Evolutionary conservation across 2,329 filamentous ascomycete genomes (phyloP).

Genomic region (Zymoseptoria passerinii): DNA sequence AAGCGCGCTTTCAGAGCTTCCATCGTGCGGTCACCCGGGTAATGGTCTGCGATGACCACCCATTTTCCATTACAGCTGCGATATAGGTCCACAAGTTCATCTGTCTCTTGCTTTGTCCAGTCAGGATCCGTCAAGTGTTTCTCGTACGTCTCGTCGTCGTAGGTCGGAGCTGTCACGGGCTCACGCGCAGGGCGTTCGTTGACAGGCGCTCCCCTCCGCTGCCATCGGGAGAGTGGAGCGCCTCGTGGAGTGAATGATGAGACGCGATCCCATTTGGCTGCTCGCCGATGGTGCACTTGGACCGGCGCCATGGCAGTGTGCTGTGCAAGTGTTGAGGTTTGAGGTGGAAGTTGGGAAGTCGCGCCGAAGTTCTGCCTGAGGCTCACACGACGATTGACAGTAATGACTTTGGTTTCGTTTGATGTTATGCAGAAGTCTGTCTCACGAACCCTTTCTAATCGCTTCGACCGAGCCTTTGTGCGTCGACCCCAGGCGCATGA

Average conservation of each 20-base stretch:
- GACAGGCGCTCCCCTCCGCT: neutral
- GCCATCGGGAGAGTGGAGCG: neutral
- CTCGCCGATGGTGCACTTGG: neutral
- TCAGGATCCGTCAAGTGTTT: constrained; percentile 62
- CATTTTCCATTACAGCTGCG: constrained; percentile 80
- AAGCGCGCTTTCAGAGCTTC: constrained; percentile 90
- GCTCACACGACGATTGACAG: neutral
- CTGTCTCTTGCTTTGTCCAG: constrained; percentile 90
- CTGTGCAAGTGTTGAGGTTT: neutral
- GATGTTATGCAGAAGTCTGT: neutral
- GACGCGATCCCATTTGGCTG: neutral
- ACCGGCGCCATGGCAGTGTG: neutral
- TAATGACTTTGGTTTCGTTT: neutral
- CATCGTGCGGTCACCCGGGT: constrained; percentile 56
- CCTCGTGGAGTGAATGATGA: neutral
- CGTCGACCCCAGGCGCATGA: neutral
- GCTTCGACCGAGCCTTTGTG: too few relatives aligned
- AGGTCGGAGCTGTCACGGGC: constrained; percentile 53
- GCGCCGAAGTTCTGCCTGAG: neutral
- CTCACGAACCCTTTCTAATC: neutral
- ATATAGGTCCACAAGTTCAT: constrained; percentile 72
- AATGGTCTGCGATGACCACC: constrained; percentile 86
- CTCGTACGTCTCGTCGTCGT: constrained; percentile 81
- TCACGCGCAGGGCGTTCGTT: neutral
- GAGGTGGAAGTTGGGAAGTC: neutral